Evolutionary conservation across 2,329 filamentous ascomycete genomes (phyloP).

Genomic region (Colletotrichum noveboracense): DNA sequence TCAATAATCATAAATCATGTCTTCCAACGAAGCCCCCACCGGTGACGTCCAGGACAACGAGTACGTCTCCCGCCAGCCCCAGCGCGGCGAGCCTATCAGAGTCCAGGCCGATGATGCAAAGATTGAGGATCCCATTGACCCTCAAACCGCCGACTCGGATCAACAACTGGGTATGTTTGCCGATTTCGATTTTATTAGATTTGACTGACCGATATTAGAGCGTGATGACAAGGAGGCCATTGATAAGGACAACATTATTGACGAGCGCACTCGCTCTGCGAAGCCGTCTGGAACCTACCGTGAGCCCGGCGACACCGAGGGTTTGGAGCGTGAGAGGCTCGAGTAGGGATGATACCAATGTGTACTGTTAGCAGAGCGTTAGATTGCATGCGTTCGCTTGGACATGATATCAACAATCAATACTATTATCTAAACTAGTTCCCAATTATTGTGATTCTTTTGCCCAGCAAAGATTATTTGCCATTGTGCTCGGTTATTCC

Average conservation of each 20-base stretch:
- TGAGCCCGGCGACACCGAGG: constrained; percentile 39
- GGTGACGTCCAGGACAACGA: constrained; percentile 15
- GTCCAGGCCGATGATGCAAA: constrained; percentile 36
- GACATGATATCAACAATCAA: too few relatives aligned
- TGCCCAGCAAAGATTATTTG: too few relatives aligned
- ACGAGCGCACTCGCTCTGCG: constrained; percentile 37
- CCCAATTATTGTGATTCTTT: too few relatives aligned
- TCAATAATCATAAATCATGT: background rate
- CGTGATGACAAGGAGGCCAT: constrained; percentile 42
- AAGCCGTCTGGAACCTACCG: constrained; percentile 29
- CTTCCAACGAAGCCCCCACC: background rate
- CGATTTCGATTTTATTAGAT: accelerated
- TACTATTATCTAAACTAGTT: too few relatives aligned
- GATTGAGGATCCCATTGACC: constrained; percentile 38
- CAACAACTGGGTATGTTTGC: constrained; percentile 36
- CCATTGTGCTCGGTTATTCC: too few relatives aligned
- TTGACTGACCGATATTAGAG: constrained; percentile 23
- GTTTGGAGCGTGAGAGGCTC: background rate
- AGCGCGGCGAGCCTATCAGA: constrained; percentile 32
- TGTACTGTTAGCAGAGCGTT: background rate
- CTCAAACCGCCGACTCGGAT: constrained; percentile 34
- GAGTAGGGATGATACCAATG: background rate
- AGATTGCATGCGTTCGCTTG: too few relatives aligned
- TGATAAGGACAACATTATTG: constrained; percentile 39
- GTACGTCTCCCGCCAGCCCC: constrained; percentile 36